A percentile compares a stretch with the other conserved stretches of the same genome.
These are phyloP conservation scores for Paecilomyces fulvus DNA, from an alignment of 2,329 filamentous ascomycete species.

Conservation along the genomic window DNA sequence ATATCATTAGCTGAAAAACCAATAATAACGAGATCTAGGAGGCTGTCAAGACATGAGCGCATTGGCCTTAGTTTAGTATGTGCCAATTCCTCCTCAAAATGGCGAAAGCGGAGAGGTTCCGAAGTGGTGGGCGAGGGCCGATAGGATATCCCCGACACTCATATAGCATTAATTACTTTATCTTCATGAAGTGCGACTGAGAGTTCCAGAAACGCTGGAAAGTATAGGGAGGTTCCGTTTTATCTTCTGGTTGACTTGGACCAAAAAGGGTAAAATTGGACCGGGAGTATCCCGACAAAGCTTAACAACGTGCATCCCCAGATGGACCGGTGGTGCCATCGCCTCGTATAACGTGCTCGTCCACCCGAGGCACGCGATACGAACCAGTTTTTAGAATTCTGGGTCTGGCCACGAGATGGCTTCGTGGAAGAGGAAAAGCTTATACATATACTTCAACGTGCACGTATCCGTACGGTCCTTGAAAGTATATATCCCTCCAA, in stretches of 20 bases:
- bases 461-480: background rate
- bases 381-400: background rate
- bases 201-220: too few species aligned
- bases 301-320: background rate
- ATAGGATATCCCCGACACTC: background rate
- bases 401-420: background rate
- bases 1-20: background rate
- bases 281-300: background rate
- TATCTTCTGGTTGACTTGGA: too few species aligned
- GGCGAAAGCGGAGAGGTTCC: background rate
- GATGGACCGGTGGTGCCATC: background rate
- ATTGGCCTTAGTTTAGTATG: background rate
- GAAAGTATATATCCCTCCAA: background rate
- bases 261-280: background rate
- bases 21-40: background rate
- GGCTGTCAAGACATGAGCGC: background rate
- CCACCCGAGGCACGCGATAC: background rate
- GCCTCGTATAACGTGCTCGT: background rate
- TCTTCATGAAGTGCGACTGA: background rate
- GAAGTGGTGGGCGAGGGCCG: background rate
- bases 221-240: too few species aligned
- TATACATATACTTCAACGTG: background rate
- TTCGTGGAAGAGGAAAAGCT: background rate
- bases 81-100: background rate
- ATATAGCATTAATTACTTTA: background rate